phyloP scores from a whole-genome alignment of 1,284 basidiomycete species.

The Grifola frondosa region DNA sequence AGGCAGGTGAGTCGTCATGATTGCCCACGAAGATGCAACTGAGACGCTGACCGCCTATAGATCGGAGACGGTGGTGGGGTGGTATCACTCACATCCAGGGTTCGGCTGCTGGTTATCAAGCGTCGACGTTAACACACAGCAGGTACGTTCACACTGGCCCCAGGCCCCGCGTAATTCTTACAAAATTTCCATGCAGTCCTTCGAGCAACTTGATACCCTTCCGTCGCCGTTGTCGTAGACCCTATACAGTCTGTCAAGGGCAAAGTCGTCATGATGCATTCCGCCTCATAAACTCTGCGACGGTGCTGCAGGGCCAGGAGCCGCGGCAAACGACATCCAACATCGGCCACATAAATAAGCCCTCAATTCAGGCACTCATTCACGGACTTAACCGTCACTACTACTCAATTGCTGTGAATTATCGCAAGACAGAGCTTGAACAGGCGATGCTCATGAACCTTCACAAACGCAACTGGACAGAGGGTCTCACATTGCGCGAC shows the following conservation, averaged over 20 bases:
- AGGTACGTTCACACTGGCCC: slow-evolving; percentile 49
- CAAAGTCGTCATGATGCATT: slow-evolving; percentile 99
- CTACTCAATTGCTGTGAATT: slow-evolving; percentile 95
- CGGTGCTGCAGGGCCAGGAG: slow-evolving; percentile 88
- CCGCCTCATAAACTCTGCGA: slow-evolving; percentile 89
- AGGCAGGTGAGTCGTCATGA: slow-evolving; percentile 66
- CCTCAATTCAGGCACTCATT: slow-evolving; percentile 94
- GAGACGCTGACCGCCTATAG: slow-evolving; percentile 40
- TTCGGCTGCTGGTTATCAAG: slow-evolving; percentile 99
- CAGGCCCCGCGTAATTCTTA: slow-evolving; percentile 14
- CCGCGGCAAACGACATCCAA: slow-evolving; percentile 98
- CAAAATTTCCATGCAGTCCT: slow-evolving; percentile 62
- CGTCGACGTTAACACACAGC: slow-evolving; percentile 99
- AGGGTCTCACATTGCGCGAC: slow-evolving; percentile 87
- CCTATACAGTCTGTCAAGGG: slow-evolving; percentile 99
- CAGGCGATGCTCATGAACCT: slow-evolving; percentile 98
- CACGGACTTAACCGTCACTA: slow-evolving; percentile 96
- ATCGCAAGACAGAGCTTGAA: slow-evolving; percentile 95
- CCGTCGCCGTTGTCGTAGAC: slow-evolving; percentile 97
- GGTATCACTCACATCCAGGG: slow-evolving; percentile 99
- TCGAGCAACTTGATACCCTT: slow-evolving; percentile 94
- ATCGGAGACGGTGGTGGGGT: slow-evolving; percentile 98
- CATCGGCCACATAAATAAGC: slow-evolving; percentile 98
- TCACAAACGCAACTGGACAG: slow-evolving; percentile 97
- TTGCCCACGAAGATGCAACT: not conserved